Base-by-base conservation (phyloP, 352 stramenopile species). In the Thalassiosira livingstoniorum region DNA sequence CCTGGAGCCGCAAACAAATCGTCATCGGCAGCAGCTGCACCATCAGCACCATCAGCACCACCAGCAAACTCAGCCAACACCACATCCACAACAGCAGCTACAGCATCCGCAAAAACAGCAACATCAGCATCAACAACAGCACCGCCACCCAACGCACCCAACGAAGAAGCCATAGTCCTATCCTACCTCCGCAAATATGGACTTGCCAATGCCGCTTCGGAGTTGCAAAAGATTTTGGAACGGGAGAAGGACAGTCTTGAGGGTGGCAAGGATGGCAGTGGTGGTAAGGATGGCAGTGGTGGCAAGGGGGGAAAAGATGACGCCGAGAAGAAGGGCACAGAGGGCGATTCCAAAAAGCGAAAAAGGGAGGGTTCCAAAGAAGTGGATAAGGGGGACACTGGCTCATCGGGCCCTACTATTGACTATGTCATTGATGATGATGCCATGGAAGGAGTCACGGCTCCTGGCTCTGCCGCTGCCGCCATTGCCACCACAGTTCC, bases 121-220 rank as follows among this genome's bases (percentile, higher is more conserved):
- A 45, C 60, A 4, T 43, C 60, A 4, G 15, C 68, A 39, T 31
- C 13, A 57, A 32, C 25, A 29, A 47, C 13, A 77, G 43, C 62
- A 47, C 2, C 42, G 15, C 18, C 63, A 18, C 10, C 13, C 29
- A 31, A 42, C 11, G 53, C 25, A 29, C 42, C 62, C 11, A 37
- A 54, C 3, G 81, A 88, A 78, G 76, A 85, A 64, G 63, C 64
- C 21, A 27, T 80, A 5, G 81, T 88, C 21, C 29, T 88, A 23
- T 70, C 65, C 39, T 88, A 85, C 47, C 77, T 88, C 5, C 71
- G 57, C 4, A 88, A 85, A 71, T 51, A 84, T 29, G 81, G 81
- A 3, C 32, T 88, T 27, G n/a, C n/a, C 18, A 58, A 68, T 23
- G 81, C 81, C 11, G 81, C 76, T 1, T 71, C 51, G 3, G 66